Evolutionary conservation across 495 filamentous ascomycete genomes (phyloP).

Genomic region (Xylaria palmicola): DNA sequence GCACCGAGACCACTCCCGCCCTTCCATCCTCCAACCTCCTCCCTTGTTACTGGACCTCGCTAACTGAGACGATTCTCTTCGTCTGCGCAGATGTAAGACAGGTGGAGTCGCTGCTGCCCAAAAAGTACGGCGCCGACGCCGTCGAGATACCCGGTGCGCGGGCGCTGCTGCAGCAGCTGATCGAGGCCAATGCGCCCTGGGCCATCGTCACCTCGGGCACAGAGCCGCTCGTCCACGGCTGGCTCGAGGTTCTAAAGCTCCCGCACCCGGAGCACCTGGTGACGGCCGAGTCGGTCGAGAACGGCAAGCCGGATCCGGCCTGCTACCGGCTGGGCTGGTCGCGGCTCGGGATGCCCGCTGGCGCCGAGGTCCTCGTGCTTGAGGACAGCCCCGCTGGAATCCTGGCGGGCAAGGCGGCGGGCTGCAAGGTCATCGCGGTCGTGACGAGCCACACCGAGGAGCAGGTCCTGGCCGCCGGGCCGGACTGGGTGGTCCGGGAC

Average conservation of each 20-base stretch:
- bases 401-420: conserved; percentile 80
- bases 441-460: conserved; percentile 78
- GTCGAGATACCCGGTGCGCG: conserved; percentile 74
- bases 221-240: conserved; percentile 75
- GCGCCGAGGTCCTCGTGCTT: conserved; percentile 65
- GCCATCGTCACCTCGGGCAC: conserved; percentile 93
- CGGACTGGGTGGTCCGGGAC: conserved; percentile 87
- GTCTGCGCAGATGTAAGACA: conserved; percentile 66
- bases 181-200: conserved; percentile 62
- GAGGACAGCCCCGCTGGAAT: conserved; percentile 97
- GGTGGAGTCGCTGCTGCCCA: conserved; percentile 75
- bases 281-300: conserved; percentile 78
- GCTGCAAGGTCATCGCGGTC: conserved; percentile 84
- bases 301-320: conserved; percentile 84
- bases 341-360: conserved; percentile 53
- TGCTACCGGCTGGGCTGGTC: conserved; percentile 76
- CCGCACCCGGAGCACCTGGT: conserved; percentile 72
- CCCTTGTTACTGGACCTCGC: background rate
- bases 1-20: background rate
- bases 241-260: conserved; percentile 76
- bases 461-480: conserved; percentile 67
- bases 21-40: conserved; percentile 4
- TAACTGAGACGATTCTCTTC: conserved; percentile 13
- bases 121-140: conserved; percentile 71
- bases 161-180: conserved; percentile 43